Base-by-base conservation (phyloP, 805 yeast species). In the Candida tallmaniae region DNA sequence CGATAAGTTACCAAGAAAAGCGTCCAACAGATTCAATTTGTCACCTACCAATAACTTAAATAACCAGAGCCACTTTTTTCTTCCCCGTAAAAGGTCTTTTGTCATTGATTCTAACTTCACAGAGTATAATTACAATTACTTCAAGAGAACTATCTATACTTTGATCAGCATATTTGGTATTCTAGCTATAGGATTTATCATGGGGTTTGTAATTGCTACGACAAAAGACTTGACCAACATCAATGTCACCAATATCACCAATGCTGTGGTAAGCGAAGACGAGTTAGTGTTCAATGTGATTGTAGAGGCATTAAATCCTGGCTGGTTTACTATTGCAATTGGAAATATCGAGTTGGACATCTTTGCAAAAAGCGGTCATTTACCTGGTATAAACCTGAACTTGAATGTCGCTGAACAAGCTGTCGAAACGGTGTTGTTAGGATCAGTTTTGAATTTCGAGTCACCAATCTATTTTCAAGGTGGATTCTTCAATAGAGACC, bases 171-270 rank as follows among this genome's bases (percentile, higher is more conserved):
- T 75, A 2, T 44, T 75, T 11, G 53, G 72, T 10, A 65, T 86
- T n/a, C 56, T 85, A 8, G 63, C 78, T 1, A 54, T 83, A 20
- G 96, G 96, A 1, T 87, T 90, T 50, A 65, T 83, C 4, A 68
- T 81, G 49, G 97, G 97, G 0, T 85, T 89, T 51, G 61, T 88
- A 2, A 62, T 89, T 27, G 96, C 96, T 0, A 80, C 95, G 1
- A 80, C 87, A 13, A 87, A 86, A 46, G 96, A 90, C 38, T 62
- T 90, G 35, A 78, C 81, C 34, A 72, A 74, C 40, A 80, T 87
- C 13, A 60, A 73, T 14, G 74, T 89, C 7, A 54, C 65, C 2
- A 62, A 76, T n/a, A 66, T 89, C 26, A 74, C 73, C 32, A 85
- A 85, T 48, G 73, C 89, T 1, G 63, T 89, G 9, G 83, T 86